Evolutionary conservation across 169 alveolate species (phyloP).

Genomic region (Babesia ovata): DNA sequence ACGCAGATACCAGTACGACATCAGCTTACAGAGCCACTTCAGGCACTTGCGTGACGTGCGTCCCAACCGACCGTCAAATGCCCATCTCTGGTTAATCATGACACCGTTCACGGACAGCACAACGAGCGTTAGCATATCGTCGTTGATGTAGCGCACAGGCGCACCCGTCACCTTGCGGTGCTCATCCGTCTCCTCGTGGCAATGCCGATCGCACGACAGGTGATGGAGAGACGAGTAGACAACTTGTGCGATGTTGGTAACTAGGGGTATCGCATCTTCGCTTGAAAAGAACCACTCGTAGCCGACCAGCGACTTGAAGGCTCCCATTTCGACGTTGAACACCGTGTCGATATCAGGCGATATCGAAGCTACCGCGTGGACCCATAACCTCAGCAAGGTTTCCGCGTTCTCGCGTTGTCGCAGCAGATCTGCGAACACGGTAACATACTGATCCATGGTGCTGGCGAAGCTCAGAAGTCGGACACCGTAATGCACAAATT

Average conservation of each 20-base stretch:
- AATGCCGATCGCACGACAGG: slow-evolving; percentile 18
- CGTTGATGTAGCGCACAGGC: slow-evolving; percentile 38
- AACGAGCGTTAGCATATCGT: slow-evolving; percentile 30
- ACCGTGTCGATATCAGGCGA: slow-evolving; percentile 38
- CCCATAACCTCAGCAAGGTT: slow-evolving; percentile 44
- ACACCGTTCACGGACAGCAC: slow-evolving; percentile 30
- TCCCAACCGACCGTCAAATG: slow-evolving; percentile 15
- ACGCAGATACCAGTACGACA: slow-evolving; percentile 60
- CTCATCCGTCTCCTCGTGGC: slow-evolving; percentile 32
- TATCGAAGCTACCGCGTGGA: slow-evolving; percentile 33
- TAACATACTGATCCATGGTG: background rate
- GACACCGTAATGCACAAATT: slow-evolving; percentile 31
- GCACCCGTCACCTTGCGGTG: slow-evolving; percentile 8
- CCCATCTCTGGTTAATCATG: slow-evolving; percentile 1
- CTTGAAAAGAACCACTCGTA: slow-evolving; percentile 47
- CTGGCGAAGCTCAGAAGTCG: slow-evolving; percentile 19
- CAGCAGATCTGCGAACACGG: slow-evolving; percentile 21
- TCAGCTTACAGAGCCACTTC: slow-evolving; percentile 28
- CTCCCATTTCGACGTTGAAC: slow-evolving; percentile 46
- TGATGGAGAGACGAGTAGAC: slow-evolving; percentile 16
- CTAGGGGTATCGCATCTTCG: slow-evolving; percentile 11
- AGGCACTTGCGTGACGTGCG: slow-evolving; percentile 18
- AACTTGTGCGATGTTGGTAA: slow-evolving; percentile 14
- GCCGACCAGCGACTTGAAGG: slow-evolving; percentile 48
- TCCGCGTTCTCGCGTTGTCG: slow-evolving; percentile 3